Conservation (phyloP, 345 rosid species). For the Ailanthus altissimus region DNA sequence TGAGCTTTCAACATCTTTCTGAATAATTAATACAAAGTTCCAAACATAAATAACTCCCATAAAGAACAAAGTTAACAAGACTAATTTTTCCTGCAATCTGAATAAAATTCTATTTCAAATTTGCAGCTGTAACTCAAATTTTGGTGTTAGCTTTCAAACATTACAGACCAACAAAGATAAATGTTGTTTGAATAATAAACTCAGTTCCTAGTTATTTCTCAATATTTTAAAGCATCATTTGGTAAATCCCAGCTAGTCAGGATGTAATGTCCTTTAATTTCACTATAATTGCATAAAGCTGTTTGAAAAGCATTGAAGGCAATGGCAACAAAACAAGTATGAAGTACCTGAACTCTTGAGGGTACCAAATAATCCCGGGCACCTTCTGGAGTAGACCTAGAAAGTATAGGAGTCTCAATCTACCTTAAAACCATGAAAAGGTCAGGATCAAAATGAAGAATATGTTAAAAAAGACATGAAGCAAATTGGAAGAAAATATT, state of each 20-base stretch:
- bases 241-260: background rate
- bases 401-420: conserved; percentile 98
- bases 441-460: conserved; percentile 40
- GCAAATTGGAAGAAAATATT: background rate
- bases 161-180: too few species aligned
- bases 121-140: too few species aligned
- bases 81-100: too few species aligned
- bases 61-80: too few species aligned
- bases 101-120: too few species aligned
- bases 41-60: too few species aligned
- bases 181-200: background rate
- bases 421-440: conserved; percentile 54
- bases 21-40: too few species aligned
- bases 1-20: too few species aligned
- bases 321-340: conserved; percentile 7
- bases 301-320: background rate
- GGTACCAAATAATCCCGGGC: conserved; percentile 98
- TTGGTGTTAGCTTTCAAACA: too few species aligned
- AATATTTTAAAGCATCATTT: background rate
- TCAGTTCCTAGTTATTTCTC: background rate
- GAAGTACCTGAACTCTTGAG: conserved; percentile 88
- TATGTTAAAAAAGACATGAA: background rate
- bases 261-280: background rate
- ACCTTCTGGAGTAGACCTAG: conserved; percentile 98
- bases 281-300: background rate